Conservation (phyloP, 2,329 filamentous ascomycete genomes). For the Sclerotinia sclerotiorum region DNA sequence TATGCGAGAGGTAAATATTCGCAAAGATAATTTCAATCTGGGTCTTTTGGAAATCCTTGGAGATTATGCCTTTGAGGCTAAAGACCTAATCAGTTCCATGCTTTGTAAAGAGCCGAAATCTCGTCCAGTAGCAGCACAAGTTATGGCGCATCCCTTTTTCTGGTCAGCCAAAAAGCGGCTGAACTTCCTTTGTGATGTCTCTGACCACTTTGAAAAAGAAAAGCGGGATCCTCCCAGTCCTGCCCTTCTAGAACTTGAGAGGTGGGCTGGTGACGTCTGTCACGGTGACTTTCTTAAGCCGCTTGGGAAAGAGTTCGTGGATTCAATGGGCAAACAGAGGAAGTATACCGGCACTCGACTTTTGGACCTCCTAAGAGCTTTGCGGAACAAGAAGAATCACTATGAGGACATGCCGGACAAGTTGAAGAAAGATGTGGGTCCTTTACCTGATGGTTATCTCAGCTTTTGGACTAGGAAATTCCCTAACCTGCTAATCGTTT, state of each 20-base stretch:
- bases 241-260: slow-evolving; percentile 61
- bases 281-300: slow-evolving; percentile 74
- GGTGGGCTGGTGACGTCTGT: slow-evolving; percentile 53
- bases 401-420: slow-evolving; percentile 92
- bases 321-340: slow-evolving; percentile 87
- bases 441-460: slow-evolving; percentile 63
- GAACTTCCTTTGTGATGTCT: slow-evolving; percentile 91
- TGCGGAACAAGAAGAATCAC: slow-evolving; percentile 96
- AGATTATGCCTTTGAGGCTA: slow-evolving; percentile 81
- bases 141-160: slow-evolving; percentile 95
- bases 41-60: slow-evolving; percentile 72
- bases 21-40: slow-evolving; percentile 79
- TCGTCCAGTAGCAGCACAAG: slow-evolving; percentile 71
- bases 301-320: slow-evolving; percentile 79
- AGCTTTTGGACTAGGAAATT: slow-evolving; percentile 68
- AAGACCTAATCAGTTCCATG: slow-evolving; percentile 85
- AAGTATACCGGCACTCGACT: slow-evolving; percentile 87
- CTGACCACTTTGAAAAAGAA: slow-evolving; percentile 94
- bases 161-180: slow-evolving; percentile 89
- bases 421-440: slow-evolving; percentile 67
- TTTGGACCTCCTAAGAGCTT: slow-evolving; percentile 80
- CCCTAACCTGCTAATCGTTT: slow-evolving; percentile 64
- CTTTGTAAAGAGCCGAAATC: slow-evolving; percentile 53
- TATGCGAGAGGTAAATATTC: slow-evolving; percentile 96
- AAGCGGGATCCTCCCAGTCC: slow-evolving; percentile 76